Base-by-base conservation (phyloP, 129 eudicot genomes). In the Flaveria robusta region DNA sequence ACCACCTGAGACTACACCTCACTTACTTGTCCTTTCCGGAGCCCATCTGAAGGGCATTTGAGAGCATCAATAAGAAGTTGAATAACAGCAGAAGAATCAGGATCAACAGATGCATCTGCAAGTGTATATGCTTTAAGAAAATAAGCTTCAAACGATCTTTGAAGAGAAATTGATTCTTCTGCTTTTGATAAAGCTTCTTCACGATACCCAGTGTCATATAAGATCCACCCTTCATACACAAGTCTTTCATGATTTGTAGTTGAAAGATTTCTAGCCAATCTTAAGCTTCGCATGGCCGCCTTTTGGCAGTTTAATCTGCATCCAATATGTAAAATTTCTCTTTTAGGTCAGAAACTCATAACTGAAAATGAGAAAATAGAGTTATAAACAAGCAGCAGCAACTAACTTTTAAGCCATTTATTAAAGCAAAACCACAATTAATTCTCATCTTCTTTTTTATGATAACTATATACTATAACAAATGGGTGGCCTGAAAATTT, bases 181-280 rank as follows among this genome's bases (percentile, higher is more conserved):
- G 95, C 91, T 76, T 80, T 89, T 22, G 91, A 77, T 20, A 89
- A 83, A 22, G 95, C 95, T 82, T 89, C 91, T 70, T 89, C 95
- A 39, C 95, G 89, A 37, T 89, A 79, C 27, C 91, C 95, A 16
- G 95, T 86, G 79, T 89, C 95, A 27, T 89, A 89, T 45, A 89
- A 77, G 72, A 89, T 89, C 95, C 95, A 89, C 68, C 95, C 95
- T 78, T 89, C 95, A 37, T 89, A 89, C 8, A 89, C 90, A 72
- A 89, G 89, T 74, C 86, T 85, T 82, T 89, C 95, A 59, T 82
- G 78, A 18, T 82, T 75, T n/a, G 87, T 75, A 42, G 63, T 82
- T 42, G 95, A 75, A 70, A 84, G 84, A 69, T 86, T 89, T 55
- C 87, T 84, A 69, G 95, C 91, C 69, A 86, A 82, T 26, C 91